Evolutionary conservation across 352 stramenopile genomes (phyloP), one percentile per base, ranked within the genome.

Genomic region (Pseudoperonospora humuli): DNA sequence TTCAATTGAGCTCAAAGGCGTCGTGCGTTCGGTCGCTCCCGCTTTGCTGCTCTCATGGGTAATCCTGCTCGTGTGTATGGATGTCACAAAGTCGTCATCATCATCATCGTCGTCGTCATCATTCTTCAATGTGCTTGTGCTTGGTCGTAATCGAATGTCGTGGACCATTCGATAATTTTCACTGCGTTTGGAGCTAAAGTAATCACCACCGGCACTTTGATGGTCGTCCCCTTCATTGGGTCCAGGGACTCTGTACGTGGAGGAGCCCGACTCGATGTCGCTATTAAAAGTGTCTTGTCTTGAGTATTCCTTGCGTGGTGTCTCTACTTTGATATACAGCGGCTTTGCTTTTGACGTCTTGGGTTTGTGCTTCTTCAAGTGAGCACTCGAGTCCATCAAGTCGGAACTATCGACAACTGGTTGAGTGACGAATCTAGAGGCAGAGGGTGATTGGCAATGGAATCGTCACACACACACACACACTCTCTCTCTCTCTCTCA

Each of bases 1-100:
- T 5, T 50, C 46, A 14, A 64, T 62, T 17, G 60, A 71, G 15
- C 51, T 70, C 44, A 73, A 45, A 19, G 70, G 66, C 43, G 65
- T 55, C 5, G 65, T 68, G 36, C 51, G 38, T 10, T 57, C 59
- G 14, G 52, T 56, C 7, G 23, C 40, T 18, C 43, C 39, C 15
- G 20, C 43, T 28, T 65, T 57, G 35, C 57, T 58, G 48, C 40
- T 61, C 31, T 53, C 21, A 4, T 53, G 37, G 9, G 35, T 48
- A 18, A 40, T 29, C 33, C 54, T 57, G 1, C 39, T 26, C 14
- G 8, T 36, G 18, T 52, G 45, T 28, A 21, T 11, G 10, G 50
- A 15, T 18, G 19, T 21, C 15, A 45, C 29, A 24, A 23, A 27
- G 15, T 50, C 27, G 1, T 28, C 26, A 8, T 14, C 35, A 5